Percentiles rank a stretch among this genome's conserved stretches.
Evolutionary conservation across 2,329 filamentous ascomycete genomes (phyloP).

Genomic region (Fusarium fujikuroi): DNA sequence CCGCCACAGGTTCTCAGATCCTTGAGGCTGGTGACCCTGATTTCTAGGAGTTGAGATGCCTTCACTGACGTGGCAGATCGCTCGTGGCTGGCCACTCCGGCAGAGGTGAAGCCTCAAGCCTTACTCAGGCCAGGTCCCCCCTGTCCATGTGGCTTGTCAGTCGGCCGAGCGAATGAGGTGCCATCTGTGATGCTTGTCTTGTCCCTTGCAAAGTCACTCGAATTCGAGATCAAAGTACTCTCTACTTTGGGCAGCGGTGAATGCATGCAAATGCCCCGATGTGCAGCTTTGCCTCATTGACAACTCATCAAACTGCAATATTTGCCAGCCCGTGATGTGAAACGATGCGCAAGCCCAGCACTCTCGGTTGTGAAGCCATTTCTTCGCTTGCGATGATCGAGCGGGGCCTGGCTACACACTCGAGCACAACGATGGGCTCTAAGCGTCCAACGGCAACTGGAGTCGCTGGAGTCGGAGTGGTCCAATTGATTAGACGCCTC

Average conservation of each 20-base stretch:
- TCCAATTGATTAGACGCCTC: slow-evolving; percentile 43
- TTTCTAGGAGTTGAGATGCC: slow-evolving; percentile 14
- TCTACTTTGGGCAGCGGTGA: slow-evolving; percentile 43
- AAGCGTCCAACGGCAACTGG: slow-evolving; percentile 16
- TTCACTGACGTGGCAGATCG: slow-evolving; percentile 56
- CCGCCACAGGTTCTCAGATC: slow-evolving; percentile 35
- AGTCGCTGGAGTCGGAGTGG: slow-evolving; percentile 35
- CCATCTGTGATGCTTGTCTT: slow-evolving; percentile 23
- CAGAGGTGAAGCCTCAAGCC: slow-evolving; percentile 37
- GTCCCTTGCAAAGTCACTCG: slow-evolving; percentile 45
- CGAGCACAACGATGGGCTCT: slow-evolving; percentile 19
- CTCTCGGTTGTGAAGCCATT: slow-evolving; percentile 19
- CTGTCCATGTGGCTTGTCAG: slow-evolving; percentile 40
- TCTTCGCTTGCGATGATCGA: slow-evolving; percentile 26
- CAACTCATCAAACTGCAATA: slow-evolving; percentile 44
- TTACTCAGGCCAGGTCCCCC: slow-evolving; percentile 11
- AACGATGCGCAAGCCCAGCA: slow-evolving; percentile 28
- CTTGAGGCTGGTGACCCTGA: slow-evolving; percentile 52
- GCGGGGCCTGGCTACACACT: slow-evolving; percentile 17
- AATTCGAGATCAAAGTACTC: slow-evolving; percentile 44
- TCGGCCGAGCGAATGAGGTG: slow-evolving; percentile 33
- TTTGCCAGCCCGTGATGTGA: slow-evolving; percentile 30
- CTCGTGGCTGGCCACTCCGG: slow-evolving; percentile 48
- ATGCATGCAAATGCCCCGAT: slow-evolving; percentile 31
- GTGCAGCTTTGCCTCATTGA: slow-evolving; percentile 42